Evolutionary conservation across 129 eudicot genomes (phyloP).

Genomic region (Centella asiatica): DNA sequence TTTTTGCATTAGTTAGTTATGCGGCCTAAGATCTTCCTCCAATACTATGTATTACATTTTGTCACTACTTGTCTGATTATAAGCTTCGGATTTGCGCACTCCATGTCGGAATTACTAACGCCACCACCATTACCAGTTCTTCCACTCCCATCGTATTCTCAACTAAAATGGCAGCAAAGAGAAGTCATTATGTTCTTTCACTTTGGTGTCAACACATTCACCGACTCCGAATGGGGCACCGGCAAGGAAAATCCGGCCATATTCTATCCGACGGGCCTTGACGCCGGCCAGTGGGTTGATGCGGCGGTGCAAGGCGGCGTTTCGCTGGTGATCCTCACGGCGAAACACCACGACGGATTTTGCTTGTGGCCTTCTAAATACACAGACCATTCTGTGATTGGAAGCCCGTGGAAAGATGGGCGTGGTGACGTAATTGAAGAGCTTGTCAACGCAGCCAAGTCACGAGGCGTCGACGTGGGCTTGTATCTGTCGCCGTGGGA

Average conservation of each 20-base stretch:
- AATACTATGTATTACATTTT: slow-evolving; percentile 7
- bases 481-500: slow-evolving; percentile 92
- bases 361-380: slow-evolving; percentile 90
- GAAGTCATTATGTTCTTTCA: slow-evolving; percentile 86
- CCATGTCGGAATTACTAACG: slow-evolving; percentile 28
- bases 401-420: slow-evolving; percentile 67
- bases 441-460: slow-evolving; percentile 39
- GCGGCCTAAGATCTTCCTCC: too few relatives aligned
- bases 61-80: slow-evolving; percentile 12
- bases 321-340: slow-evolving; percentile 62
- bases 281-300: slow-evolving; percentile 72
- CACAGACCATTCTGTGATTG: slow-evolving; percentile 70
- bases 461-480: slow-evolving; percentile 63
- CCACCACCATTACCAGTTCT: slow-evolving; percentile 71
- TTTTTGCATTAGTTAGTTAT: too few relatives aligned
- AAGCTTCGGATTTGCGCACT: slow-evolving; percentile 15
- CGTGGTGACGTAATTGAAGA: slow-evolving; percentile 72
- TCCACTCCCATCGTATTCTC: slow-evolving; percentile 74
- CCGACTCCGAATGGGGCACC: slow-evolving; percentile 84
- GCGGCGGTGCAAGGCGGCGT: slow-evolving; percentile 58
- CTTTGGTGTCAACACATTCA: slow-evolving; percentile 88
- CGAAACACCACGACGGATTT: slow-evolving; percentile 92
- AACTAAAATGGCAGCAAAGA: slow-evolving; percentile 87
- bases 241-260: slow-evolving; percentile 66
- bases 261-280: slow-evolving; percentile 57